Base-by-base conservation (phyloP, 179 eudicot genomes). In the Monotropa hypopitys region DNA sequence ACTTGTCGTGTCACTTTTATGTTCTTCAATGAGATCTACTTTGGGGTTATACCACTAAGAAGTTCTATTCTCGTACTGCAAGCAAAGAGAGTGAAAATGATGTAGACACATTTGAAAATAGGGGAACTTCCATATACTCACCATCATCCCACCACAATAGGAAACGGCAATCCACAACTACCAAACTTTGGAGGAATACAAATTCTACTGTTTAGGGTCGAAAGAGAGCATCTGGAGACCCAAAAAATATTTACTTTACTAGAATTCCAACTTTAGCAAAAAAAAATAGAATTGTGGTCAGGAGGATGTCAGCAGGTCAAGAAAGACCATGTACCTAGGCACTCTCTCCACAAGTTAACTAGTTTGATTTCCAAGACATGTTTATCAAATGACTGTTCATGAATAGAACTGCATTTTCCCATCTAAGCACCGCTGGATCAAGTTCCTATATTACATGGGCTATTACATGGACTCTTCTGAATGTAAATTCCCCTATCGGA, bases 261-360 rank as follows among this genome's bases (percentile, higher is more conserved):
- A 46, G 21, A 45, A 26, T 70, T 70, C 54, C 54, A 70, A 30
- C 40, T 7, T 3, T 13, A 26, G 32, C 13, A 32, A 49, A 72
- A 49, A 26, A 50, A 49, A 15, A 3, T 7, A 16, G 26, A 20
- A 72, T 47, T 49, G 75, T 26, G 10, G 57, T 32, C 57, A 49
- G 57, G 49, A 72, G 75, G 53, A 16, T 45, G 49, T 46, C 74
- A 70, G 49, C 26, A 40, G 49, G 28, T 26, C 73, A 72, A 50
- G 42, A 71, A 33, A 28, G 59, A 26, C 50, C 57, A 69, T 4
- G 51, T 21, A 69, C 18, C n/a, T 40, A 35, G 47, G 71, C 46
- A 40, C 59, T 53, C 23, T 20, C 63, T 73, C 46, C 21, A 54
- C 21, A 74, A 54, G 77, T 74, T 38, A 46, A n/a, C 62, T 74